phyloP scores from a whole-genome alignment of 2,329 filamentous ascomycete genomes.

The Ambrosiella beaveri region DNA sequence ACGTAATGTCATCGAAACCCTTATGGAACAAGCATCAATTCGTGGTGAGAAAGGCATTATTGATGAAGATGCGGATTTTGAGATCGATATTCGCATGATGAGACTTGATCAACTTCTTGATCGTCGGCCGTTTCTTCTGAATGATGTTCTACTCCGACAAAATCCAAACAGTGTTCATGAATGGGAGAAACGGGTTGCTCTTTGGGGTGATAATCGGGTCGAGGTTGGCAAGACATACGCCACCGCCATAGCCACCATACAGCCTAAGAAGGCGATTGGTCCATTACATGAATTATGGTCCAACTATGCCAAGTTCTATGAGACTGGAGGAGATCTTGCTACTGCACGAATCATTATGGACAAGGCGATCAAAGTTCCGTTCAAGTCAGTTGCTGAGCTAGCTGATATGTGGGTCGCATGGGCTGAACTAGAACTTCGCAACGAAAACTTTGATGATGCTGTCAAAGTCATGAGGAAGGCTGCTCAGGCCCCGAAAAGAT shows the following conservation, averaged over 20 bases:
- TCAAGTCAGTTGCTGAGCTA: conserved; percentile 90
- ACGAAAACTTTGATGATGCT: conserved; percentile 89
- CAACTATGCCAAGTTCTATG: conserved; percentile 95
- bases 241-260: conserved; percentile 78
- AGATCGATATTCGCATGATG: conserved; percentile 93
- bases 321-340: conserved; percentile 64
- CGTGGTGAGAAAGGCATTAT: conserved; percentile 62
- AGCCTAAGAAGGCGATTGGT: conserved; percentile 85
- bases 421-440: conserved; percentile 94
- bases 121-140: conserved; percentile 81
- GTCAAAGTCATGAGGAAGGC: conserved; percentile 95
- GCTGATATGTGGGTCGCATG: conserved; percentile 99
- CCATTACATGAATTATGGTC: conserved; percentile 91
- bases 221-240: conserved; percentile 93
- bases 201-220: conserved; percentile 85
- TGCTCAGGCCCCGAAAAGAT: conserved; percentile 87
- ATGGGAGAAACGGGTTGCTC: conserved; percentile 89
- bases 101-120: conserved; percentile 98
- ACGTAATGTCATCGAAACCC: conserved; percentile 76
- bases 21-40: conserved; percentile 74
- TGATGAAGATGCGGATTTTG: conserved; percentile 76
- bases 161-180: conserved; percentile 93
- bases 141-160: conserved; percentile 85
- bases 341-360: conserved; percentile 89
- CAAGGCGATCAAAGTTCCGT: conserved; percentile 93